Conservation (phyloP, 208 protist genomes). For the Trypanosoma lewisi region DNA sequence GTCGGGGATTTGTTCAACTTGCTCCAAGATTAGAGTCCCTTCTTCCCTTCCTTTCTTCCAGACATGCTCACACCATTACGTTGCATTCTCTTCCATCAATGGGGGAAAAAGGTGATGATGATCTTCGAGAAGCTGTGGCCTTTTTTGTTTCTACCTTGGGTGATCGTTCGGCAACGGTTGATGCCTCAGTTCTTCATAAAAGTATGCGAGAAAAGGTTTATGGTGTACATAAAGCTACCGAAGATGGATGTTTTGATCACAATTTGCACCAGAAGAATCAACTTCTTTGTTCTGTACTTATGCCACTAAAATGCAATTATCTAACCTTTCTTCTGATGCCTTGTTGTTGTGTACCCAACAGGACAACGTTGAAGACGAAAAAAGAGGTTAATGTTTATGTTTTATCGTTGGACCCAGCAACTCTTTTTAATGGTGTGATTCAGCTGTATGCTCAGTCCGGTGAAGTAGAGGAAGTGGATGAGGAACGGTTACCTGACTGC, state of each 20-base stretch:
- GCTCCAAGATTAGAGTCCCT: conserved; percentile 49
- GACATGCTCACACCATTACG: conserved; percentile 43
- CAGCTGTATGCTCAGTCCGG: conserved; percentile 31
- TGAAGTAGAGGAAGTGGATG: conserved; percentile 10
- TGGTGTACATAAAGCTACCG: not conserved
- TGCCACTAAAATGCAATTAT: conserved; percentile 9
- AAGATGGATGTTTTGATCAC: not conserved
- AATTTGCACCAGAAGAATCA: not conserved
- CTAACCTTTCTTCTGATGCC: conserved; percentile 23
- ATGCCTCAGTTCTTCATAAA: conserved; percentile 11
- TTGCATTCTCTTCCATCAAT: conserved; percentile 45
- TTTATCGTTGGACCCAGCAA: conserved; percentile 40
- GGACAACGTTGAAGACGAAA: not conserved
- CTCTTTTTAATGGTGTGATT: conserved; percentile 63
- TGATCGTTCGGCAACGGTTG: conserved; percentile 43
- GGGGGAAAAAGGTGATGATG: conserved; percentile 32
- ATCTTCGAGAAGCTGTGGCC: conserved; percentile 39
- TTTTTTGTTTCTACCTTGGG: conserved; percentile 49
- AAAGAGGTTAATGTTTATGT: conserved; percentile 39
- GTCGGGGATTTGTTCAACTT: conserved; percentile 31
- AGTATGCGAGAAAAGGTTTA: conserved; percentile 10
- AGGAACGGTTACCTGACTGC: conserved; percentile 34
- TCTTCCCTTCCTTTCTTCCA: conserved; percentile 40
- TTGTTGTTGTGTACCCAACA: not conserved
- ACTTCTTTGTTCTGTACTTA: conserved; percentile 16